These are phyloP conservation scores for Aspergillus quadrilineatus DNA, from an alignment of 2,329 filamentous ascomycete genomes.

Conservation along the genomic window DNA sequence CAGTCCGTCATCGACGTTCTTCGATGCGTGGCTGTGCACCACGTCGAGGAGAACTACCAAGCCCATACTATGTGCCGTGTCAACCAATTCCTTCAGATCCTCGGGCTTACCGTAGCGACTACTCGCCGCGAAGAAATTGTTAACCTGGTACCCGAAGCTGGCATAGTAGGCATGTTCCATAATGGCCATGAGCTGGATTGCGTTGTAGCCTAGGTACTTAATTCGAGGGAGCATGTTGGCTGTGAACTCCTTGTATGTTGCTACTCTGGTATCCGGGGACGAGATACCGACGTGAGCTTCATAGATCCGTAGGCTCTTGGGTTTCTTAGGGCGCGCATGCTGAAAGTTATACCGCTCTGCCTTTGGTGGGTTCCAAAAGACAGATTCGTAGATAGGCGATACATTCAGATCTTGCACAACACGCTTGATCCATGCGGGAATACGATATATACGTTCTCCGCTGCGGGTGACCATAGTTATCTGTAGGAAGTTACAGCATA, in stretches of 20 bases:
- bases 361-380: conserved; percentile 92
- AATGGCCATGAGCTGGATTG: conserved; percentile 96
- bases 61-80: conserved; percentile 88
- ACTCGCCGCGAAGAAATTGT: conserved; percentile 97
- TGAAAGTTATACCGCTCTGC: conserved; percentile 80
- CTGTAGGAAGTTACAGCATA: conserved; percentile 44
- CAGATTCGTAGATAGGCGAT: conserved; percentile 88
- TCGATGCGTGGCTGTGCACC: conserved; percentile 96
- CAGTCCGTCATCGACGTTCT: conserved; percentile 91
- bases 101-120: conserved; percentile 92
- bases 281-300: conserved; percentile 99
- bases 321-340: conserved; percentile 77
- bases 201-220: conserved; percentile 87
- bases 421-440: conserved; percentile 96
- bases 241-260: conserved; percentile 97
- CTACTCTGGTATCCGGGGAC: conserved; percentile 80
- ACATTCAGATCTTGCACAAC: conserved; percentile 90
- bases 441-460: conserved; percentile 78
- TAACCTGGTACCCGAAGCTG: conserved; percentile 97
- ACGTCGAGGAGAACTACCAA: conserved; percentile 91
- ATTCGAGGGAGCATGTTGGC: conserved; percentile 88
- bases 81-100: conserved; percentile 93
- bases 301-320: conserved; percentile 84
- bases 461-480: conserved; percentile 78
- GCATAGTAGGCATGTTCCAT: conserved; percentile 99